Conservation (phyloP, 306 rosid species). For the Fragaria ananassa region DNA sequence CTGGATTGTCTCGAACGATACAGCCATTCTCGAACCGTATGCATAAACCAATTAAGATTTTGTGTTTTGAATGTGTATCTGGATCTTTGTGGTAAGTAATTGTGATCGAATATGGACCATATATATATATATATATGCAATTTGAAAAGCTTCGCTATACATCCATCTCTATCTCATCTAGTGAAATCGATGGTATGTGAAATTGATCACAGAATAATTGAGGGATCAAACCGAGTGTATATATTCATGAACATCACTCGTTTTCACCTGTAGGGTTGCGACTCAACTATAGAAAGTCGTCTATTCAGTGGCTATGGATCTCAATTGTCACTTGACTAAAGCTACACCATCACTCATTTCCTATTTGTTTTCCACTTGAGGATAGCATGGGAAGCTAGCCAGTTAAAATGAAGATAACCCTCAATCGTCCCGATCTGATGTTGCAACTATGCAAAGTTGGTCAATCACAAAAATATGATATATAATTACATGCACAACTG, state of each 20-base stretch:
- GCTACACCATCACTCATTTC: background rate
- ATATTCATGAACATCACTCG: background rate
- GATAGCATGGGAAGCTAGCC: background rate
- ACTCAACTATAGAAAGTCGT: conserved; percentile 8
- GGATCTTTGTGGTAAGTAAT: background rate
- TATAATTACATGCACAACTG: background rate
- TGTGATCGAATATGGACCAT: background rate
- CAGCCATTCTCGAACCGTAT: background rate
- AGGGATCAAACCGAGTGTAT: background rate
- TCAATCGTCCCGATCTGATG: background rate
- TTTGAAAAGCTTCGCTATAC: background rate
- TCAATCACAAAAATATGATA: background rate
- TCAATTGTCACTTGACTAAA: background rate
- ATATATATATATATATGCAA: background rate
- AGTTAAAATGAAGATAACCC: background rate
- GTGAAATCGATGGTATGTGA: too few relatives aligned
- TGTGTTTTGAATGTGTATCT: background rate
- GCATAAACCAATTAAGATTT: conserved; percentile 1
- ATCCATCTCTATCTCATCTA: background rate
- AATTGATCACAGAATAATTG: background rate
- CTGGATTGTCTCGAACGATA: background rate
- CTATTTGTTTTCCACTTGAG: background rate
- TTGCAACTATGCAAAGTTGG: background rate
- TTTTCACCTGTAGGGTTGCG: conserved; percentile 1
- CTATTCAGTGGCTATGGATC: background rate